Percentiles rank a stretch among this genome's conserved stretches.
Conservation (phyloP, 345 rosid species). For the Linum tenue region DNA sequence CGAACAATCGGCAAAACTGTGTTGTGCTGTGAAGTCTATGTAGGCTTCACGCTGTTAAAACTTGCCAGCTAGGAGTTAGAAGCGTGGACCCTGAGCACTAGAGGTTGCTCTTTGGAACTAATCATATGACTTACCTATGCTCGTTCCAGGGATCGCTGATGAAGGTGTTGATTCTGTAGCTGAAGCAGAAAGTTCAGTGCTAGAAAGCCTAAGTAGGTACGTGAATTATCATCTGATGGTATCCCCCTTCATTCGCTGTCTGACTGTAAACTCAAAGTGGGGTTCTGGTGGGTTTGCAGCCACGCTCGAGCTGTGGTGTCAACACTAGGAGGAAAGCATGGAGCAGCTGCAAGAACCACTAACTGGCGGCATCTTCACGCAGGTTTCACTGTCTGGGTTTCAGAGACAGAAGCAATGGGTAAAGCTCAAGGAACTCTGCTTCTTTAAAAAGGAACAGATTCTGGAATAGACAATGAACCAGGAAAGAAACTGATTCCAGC, state of each 20-base stretch:
- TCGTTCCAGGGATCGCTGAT: slow-evolving; percentile 54
- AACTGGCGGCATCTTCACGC: slow-evolving; percentile 79
- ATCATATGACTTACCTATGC: slow-evolving; percentile 7
- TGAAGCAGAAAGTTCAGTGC: slow-evolving; percentile 49
- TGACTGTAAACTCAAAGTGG: neutral
- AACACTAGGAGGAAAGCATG: slow-evolving; percentile 70
- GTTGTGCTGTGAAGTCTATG: neutral
- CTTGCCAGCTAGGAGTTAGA: too few relatives aligned
- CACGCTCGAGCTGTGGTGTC: slow-evolving; percentile 82
- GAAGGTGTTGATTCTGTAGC: slow-evolving; percentile 64
- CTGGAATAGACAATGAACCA: neutral
- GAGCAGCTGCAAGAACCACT: slow-evolving; percentile 53
- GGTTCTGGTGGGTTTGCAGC: slow-evolving; percentile 34
- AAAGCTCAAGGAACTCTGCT: neutral
- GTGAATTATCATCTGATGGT: neutral
- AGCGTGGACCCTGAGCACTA: too few relatives aligned
- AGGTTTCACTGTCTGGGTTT: slow-evolving; percentile 79
- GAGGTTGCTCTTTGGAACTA: neutral
- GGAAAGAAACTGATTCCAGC: neutral
- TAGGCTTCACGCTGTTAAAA: neutral
- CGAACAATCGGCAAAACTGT: neutral
- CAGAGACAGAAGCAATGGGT: slow-evolving; percentile 78
- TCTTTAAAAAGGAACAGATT: neutral
- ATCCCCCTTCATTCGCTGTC: slow-evolving; percentile 5
- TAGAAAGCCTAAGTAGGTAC: slow-evolving; percentile 84